These are phyloP conservation scores for Candida mattraensis DNA, from an alignment of 805 yeast genomes.

Conservation along the genomic window DNA sequence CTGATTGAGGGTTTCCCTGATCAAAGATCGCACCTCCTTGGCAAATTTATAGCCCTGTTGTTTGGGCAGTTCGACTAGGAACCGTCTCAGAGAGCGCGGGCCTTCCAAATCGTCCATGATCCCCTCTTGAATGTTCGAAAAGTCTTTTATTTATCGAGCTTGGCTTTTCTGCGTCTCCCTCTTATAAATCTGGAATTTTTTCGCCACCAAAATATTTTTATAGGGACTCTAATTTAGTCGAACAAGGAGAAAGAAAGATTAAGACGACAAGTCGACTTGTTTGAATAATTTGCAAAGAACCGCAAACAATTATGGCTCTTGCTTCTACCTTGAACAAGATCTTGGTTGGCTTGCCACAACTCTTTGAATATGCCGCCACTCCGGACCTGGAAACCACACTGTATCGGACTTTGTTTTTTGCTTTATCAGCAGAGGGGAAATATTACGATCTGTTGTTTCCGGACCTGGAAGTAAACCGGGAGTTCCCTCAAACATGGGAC, in stretches of 20 bases:
- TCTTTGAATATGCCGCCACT: conserved; percentile 18
- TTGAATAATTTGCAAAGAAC: no score
- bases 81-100: conserved; percentile 29
- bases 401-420: conserved; percentile 17
- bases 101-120: no score
- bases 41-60: conserved; percentile 34
- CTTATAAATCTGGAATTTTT: no score
- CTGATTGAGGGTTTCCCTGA: conserved; percentile 40
- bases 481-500: conserved; percentile 28
- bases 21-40: conserved; percentile 29
- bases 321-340: conserved; percentile 7
- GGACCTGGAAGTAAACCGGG: conserved; percentile 9
- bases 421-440: conserved; percentile 17
- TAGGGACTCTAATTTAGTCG: no score
- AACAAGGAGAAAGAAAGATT: no score
- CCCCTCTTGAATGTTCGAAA: no score
- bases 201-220: no score
- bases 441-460: conserved; percentile 21
- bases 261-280: no score
- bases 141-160: no score
- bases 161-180: no score
- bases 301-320: conserved; percentile 5
- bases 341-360: conserved; percentile 15
- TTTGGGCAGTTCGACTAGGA: conserved; percentile 40
- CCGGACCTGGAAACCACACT: conserved; percentile 20